Conservation (phyloP, 2,329 filamentous ascomycete genomes). For the Hypoxylon sp. region DNA sequence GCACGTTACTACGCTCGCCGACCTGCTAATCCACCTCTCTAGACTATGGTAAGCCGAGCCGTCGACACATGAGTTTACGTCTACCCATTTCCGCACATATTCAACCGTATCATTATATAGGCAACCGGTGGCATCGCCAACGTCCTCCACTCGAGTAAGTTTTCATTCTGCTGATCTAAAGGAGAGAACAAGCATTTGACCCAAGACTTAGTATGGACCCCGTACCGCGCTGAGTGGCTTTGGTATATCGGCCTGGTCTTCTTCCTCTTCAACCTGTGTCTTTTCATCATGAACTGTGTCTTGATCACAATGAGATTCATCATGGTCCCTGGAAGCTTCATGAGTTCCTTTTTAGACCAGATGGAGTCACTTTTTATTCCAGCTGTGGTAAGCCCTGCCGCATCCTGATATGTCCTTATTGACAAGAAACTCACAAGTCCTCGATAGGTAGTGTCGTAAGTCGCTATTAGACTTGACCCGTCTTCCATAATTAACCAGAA, state of each 20-base stretch:
- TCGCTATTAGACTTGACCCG: slow-evolving; percentile 48
- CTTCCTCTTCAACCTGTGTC: slow-evolving; percentile 67
- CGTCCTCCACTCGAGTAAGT: slow-evolving; percentile 61
- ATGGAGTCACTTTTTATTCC: slow-evolving; percentile 82
- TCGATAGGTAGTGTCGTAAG: slow-evolving; percentile 39
- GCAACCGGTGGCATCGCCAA: slow-evolving; percentile 65
- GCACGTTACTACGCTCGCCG: background rate
- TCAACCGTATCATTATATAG: slow-evolving; percentile 43
- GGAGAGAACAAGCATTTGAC: slow-evolving; percentile 14
- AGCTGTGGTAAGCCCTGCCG: slow-evolving; percentile 59
- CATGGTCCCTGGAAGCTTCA: slow-evolving; percentile 73
- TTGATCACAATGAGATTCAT: slow-evolving; percentile 74
- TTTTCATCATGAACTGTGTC: slow-evolving; percentile 69
- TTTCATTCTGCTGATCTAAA: background rate
- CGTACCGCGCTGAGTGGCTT: slow-evolving; percentile 64
- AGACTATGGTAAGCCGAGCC: slow-evolving; percentile 46
- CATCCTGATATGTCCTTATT: background rate
- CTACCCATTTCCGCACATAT: slow-evolving; percentile 6
- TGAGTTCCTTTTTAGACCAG: slow-evolving; percentile 75
- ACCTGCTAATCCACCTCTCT: slow-evolving; percentile 26
- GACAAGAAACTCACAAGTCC: slow-evolving; percentile 4
- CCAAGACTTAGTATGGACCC: slow-evolving; percentile 49
- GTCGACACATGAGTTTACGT: background rate
- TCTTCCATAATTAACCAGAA: background rate
- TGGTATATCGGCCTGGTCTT: slow-evolving; percentile 66